phyloP scores from a whole-genome alignment of 176 grass and related monocot species.

The Cenchrus fungigraminus region DNA sequence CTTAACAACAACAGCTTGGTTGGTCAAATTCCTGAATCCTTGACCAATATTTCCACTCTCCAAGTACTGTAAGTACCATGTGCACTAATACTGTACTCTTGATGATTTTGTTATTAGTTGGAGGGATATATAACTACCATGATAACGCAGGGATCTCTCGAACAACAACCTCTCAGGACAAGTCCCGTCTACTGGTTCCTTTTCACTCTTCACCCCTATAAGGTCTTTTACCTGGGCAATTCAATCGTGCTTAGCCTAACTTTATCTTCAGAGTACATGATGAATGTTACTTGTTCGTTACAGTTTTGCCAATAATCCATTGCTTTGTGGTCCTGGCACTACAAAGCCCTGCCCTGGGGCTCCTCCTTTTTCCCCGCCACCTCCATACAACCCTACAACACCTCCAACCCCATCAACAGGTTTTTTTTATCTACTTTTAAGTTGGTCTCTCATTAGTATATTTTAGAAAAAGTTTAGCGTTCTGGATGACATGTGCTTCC shows the following conservation, averaged over 20 bases:
- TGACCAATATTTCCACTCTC: conserved; percentile 65
- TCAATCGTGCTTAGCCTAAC: conserved; percentile 17
- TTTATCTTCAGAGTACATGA: conserved; percentile 21
- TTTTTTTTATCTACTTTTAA: conserved; percentile 33
- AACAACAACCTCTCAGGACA: conserved; percentile 69
- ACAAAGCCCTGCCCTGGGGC: conserved; percentile 54
- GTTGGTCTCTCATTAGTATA: conserved; percentile 10
- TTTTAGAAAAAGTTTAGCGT: neutral
- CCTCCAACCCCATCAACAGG: conserved; percentile 50
- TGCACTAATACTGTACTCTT: conserved; percentile 16
- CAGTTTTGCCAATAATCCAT: conserved; percentile 75
- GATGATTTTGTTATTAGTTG: conserved; percentile 28
- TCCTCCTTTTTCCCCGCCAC: conserved; percentile 60
- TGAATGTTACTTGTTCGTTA: conserved; percentile 29
- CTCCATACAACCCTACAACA: conserved; percentile 55
- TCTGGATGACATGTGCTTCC: conserved; percentile 2
- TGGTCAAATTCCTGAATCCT: conserved; percentile 57
- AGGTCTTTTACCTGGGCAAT: conserved; percentile 53
- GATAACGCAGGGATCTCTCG: conserved; percentile 68
- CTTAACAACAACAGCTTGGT: conserved; percentile 79
- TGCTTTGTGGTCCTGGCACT: conserved; percentile 70
- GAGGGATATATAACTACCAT: conserved; percentile 32
- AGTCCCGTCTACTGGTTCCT: conserved; percentile 73
- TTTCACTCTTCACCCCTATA: conserved; percentile 83
- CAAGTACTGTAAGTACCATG: conserved; percentile 81